Conservation (phyloP, 140 eudicot genomes). For the Artemisia princeps region DNA sequence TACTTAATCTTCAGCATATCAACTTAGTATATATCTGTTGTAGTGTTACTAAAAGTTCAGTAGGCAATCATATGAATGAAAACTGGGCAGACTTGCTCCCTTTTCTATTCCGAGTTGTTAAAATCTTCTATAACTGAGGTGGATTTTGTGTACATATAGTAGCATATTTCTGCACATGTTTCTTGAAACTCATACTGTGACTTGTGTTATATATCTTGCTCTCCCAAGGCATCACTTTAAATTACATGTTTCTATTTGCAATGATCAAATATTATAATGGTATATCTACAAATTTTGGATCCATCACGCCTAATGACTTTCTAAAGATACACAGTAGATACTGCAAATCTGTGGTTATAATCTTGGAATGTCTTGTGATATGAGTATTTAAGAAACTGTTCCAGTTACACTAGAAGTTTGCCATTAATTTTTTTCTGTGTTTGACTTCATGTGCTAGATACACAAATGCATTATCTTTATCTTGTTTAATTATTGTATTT, state of each 20-base stretch:
- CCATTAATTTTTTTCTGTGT: constrained; percentile 9
- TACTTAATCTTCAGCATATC: too few species aligned
- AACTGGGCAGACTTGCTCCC: too few species aligned
- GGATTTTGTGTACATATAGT: not conserved
- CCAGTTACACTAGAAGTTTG: not conserved
- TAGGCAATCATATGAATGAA: too few species aligned
- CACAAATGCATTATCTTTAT: constrained; percentile 1
- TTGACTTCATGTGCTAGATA: constrained; percentile 11
- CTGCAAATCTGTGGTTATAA: constrained; percentile 17
- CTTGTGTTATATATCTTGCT: not conserved
- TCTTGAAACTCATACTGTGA: constrained; percentile 13
- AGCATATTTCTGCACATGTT: not conserved
- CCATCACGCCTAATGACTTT: constrained; percentile 12
- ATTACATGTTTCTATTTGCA: not conserved
- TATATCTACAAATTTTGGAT: not conserved
- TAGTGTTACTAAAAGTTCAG: too few species aligned
- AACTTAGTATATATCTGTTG: too few species aligned
- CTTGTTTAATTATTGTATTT: constrained; percentile 14
- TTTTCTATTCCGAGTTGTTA: too few species aligned
- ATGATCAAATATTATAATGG: not conserved
- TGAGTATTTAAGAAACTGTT: not conserved
- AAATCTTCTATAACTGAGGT: not conserved
- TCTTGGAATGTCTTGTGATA: constrained; percentile 5
- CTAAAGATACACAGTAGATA: constrained; percentile 12
- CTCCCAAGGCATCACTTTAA: not conserved